These are phyloP conservation scores for Beauveria varroae DNA, from an alignment of 2,329 filamentous ascomycete species.

Conservation along the genomic window DNA sequence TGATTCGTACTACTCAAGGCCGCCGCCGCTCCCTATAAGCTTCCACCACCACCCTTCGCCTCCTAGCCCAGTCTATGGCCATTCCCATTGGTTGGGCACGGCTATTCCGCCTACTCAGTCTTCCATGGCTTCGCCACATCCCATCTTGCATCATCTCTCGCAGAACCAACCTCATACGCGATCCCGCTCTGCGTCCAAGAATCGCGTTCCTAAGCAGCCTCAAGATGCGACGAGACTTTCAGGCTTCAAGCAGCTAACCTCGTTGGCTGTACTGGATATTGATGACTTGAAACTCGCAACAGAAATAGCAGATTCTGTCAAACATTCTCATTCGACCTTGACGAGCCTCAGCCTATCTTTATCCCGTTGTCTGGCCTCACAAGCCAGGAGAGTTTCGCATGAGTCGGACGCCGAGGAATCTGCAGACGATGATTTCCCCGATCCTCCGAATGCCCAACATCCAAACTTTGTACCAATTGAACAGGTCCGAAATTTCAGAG, in stretches of 20 bases:
- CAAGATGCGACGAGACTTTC: conserved; percentile 47
- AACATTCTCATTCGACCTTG: conserved; percentile 46
- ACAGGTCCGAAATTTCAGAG: conserved; percentile 38
- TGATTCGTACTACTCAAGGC: conserved; percentile 44
- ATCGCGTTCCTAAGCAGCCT: conserved; percentile 25
- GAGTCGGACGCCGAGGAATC: conserved; percentile 40
- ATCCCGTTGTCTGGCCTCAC: conserved; percentile 41
- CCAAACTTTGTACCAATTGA: conserved; percentile 30
- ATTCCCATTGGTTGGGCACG: conserved; percentile 20
- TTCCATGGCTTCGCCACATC: conserved; percentile 7
- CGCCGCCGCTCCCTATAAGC: conserved; percentile 32
- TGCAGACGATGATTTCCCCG: conserved; percentile 47
- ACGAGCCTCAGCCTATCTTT: conserved; percentile 51
- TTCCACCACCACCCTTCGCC: conserved; percentile 7
- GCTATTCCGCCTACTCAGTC: conserved; percentile 18
- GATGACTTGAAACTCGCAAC: conserved; percentile 47
- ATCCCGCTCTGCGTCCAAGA: conserved; percentile 31
- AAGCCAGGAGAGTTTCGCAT: conserved; percentile 28
- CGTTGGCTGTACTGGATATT: conserved; percentile 51
- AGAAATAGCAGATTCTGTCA: conserved; percentile 49
- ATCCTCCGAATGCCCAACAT: conserved; percentile 27
- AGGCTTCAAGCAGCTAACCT: conserved; percentile 48
- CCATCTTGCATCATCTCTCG: conserved; percentile 6
- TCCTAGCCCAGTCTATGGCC: conserved; percentile 1
- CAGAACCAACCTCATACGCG: conserved; percentile 13